Evolutionary conservation across 805 yeast species (phyloP).

Genomic region (Kuraishia borneana): DNA sequence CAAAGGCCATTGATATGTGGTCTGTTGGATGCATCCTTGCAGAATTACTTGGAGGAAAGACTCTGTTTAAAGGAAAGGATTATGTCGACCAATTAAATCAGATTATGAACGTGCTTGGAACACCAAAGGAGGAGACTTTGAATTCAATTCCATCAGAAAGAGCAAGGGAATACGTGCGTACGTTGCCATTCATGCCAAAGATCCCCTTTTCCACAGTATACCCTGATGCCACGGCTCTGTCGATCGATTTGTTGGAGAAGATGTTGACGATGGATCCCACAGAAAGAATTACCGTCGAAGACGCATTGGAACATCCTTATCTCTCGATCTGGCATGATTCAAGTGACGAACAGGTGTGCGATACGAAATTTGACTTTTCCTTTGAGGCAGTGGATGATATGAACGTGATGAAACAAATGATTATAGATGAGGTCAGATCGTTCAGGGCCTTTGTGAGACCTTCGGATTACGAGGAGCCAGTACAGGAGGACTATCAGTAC

Average conservation of each 20-base stretch:
- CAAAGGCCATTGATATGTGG: constrained; percentile 97
- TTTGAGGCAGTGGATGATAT: constrained; percentile 81
- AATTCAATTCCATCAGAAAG: constrained; percentile 70
- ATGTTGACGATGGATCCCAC: constrained; percentile 85
- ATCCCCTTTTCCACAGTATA: constrained; percentile 62
- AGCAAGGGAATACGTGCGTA: constrained; percentile 86
- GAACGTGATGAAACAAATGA: constrained; percentile 63
- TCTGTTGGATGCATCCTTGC: constrained; percentile 96
- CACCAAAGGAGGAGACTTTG: constrained; percentile 69
- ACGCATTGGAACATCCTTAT: constrained; percentile 86
- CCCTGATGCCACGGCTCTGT: constrained; percentile 81
- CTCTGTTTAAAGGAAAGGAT: constrained; percentile 90
- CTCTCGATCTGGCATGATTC: constrained; percentile 88
- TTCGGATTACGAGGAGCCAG: constrained; percentile 2
- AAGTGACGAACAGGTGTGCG: constrained; percentile 79
- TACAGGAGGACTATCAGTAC: constrained; percentile 9
- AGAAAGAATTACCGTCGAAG: constrained; percentile 74
- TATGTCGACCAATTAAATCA: constrained; percentile 91
- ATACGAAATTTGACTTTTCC: constrained; percentile 71
- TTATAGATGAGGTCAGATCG: constrained; percentile 65
- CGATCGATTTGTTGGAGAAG: constrained; percentile 66
- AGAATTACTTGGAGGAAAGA: constrained; percentile 82
- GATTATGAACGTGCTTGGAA: constrained; percentile 80
- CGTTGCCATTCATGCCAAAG: constrained; percentile 73
- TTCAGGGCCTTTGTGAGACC: constrained; percentile 74